Percentiles rank a stretch among this genome's conserved stretches.
Conservation (phyloP, 2,329 filamentous ascomycete species). For the Scytalidium lignicola region DNA sequence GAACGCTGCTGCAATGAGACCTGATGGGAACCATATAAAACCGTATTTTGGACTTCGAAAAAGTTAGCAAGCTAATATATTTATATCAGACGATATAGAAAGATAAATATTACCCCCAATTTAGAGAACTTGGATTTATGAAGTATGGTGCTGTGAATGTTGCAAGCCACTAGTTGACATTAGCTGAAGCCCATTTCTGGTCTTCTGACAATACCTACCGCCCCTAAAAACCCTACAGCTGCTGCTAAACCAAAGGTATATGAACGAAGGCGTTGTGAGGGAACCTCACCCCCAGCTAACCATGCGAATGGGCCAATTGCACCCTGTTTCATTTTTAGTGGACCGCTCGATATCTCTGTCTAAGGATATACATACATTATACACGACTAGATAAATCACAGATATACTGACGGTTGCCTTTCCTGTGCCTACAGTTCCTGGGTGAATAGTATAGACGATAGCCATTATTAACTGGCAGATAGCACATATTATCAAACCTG, state of each 20-base stretch:
- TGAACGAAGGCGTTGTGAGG: constrained; percentile 49
- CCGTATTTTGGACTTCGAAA: constrained; percentile 41
- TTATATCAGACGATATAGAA: too few relatives aligned
- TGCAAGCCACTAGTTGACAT: constrained; percentile 25
- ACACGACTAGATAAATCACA: constrained; percentile 46
- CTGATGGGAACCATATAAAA: constrained; percentile 47
- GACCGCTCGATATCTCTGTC: background rate
- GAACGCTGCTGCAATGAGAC: constrained; percentile 9
- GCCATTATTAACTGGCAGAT: constrained; percentile 50
- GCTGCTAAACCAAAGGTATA: constrained; percentile 53
- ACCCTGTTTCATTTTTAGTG: constrained; percentile 11
- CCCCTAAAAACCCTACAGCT: constrained; percentile 47
- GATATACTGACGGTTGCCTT: constrained; percentile 19
- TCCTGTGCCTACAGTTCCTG: constrained; percentile 32
- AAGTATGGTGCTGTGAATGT: constrained; percentile 57
- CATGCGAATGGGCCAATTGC: constrained; percentile 48
- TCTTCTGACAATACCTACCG: constrained; percentile 24
- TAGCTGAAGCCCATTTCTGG: background rate
- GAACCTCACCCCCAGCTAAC: constrained; percentile 52
- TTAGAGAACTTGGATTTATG: constrained; percentile 47
- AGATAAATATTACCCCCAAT: constrained; percentile 38
- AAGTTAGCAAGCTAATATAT: background rate
- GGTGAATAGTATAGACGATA: constrained; percentile 41
- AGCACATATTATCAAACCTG: constrained; percentile 46
- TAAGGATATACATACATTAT: constrained; percentile 34